Conservation (phyloP, 257 asterid species). For the Leptodermis oblonga region DNA sequence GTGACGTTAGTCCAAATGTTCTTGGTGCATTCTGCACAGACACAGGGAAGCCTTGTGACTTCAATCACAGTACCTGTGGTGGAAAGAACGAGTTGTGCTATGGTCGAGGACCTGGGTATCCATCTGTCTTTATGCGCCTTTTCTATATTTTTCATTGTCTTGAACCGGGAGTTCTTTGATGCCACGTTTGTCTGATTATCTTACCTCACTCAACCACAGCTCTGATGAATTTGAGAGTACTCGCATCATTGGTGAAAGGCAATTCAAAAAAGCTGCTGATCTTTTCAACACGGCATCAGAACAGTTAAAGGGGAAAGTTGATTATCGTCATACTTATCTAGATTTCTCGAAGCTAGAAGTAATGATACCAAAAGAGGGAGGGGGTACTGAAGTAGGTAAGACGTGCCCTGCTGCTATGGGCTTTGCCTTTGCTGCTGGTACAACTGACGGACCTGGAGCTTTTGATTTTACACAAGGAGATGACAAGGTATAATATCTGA, state of each 20-base stretch:
- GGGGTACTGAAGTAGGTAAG: slow-evolving; percentile 49
- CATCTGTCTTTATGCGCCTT: not conserved
- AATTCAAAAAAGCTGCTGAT: slow-evolving; percentile 73
- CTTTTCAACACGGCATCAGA: slow-evolving; percentile 74
- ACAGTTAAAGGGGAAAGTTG: slow-evolving; percentile 68
- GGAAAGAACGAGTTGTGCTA: slow-evolving; percentile 97
- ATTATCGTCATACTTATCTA: slow-evolving; percentile 69
- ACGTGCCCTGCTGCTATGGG: slow-evolving; percentile 99
- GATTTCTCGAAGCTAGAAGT: slow-evolving; percentile 81
- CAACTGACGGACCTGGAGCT: slow-evolving; percentile 99
- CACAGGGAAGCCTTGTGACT: slow-evolving; percentile 94
- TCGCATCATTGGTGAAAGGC: slow-evolving; percentile 88
- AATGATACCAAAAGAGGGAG: slow-evolving; percentile 55
- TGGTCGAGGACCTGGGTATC: slow-evolving; percentile 98
- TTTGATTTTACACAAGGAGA: slow-evolving; percentile 98
- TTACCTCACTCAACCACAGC: slow-evolving; percentile 39
- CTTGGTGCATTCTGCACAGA: slow-evolving; percentile 95
- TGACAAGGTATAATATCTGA: slow-evolving; percentile 45
- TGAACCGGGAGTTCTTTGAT: not conserved
- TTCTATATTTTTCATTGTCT: not conserved
- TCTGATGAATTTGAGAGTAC: slow-evolving; percentile 97
- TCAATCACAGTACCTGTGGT: slow-evolving; percentile 94
- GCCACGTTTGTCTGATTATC: slow-evolving; percentile 9
- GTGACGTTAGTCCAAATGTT: slow-evolving; percentile 99
- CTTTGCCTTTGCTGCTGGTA: slow-evolving; percentile 98